Base-by-base conservation (phyloP, 2,329 filamentous ascomycete species). In the Colletotrichum cuscutae region DNA sequence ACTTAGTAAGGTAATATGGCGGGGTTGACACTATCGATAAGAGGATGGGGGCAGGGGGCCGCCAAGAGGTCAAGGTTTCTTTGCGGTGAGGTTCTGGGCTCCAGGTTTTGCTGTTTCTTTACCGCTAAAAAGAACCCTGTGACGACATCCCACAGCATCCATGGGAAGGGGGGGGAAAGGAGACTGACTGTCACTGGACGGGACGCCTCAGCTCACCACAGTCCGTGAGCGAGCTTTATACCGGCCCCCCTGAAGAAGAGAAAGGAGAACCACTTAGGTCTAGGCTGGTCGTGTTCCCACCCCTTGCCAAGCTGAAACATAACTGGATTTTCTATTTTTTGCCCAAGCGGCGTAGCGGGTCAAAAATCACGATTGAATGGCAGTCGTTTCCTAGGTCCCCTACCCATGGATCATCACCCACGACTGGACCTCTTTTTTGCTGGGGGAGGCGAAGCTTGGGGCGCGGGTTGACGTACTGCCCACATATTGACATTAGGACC, bases 121-220 rank as follows among this genome's bases (percentile, higher is more conserved):
- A 65, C 62, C 52, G 62, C 52, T 52, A 65, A 15, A 57, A 56
- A 30, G 62, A 65, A 57, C 62, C 62, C 62, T 65, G 62, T 56
- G 52, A 57, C 62, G 62, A 57, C 62, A 65, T 65, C 46, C 61
- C 61, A 54, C 28, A 35, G 8, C 49, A 53, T 35, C 28, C 12
- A n/a, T 8, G 19, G 19, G 58, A 11, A n/a, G 46, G 24, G 12
- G 12, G 52, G 60, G n/a, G 42, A 2, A n/a, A 42, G 19, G 60
- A 26, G 54, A 30, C 32, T 35, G 35, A 22, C 61, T 56, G 49
- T 32, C 42, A 15, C 60, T 46, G 30, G 30, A 32, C 30, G 30
- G 30, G 30, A 64, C 49, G 54, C 49, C 62, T 12, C 30, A 42
- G 37, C 37, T 42, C 37, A 42, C 37, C 37, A 42, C 37, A 7